A percentile compares a stretch with the other conserved stretches of the same genome.
These are phyloP conservation scores for Patellifolia procumbens DNA, from an alignment of 179 eudicot genomes.

Conservation along the genomic window DNA sequence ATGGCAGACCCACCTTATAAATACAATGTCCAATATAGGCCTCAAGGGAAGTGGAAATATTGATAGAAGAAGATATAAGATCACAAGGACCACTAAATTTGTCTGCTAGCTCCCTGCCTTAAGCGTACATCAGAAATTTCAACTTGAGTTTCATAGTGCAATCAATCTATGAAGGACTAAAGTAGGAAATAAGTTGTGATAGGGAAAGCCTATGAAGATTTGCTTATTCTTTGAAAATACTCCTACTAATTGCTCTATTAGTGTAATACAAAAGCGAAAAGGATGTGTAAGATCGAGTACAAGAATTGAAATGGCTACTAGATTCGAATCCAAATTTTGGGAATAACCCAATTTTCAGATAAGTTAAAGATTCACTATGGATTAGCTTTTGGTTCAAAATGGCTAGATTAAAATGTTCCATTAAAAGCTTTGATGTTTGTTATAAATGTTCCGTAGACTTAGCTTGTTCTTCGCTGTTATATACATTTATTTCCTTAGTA, in stretches of 20 bases:
- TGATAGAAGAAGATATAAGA: slow-evolving; percentile 21
- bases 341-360: neutral
- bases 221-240: neutral
- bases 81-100: slow-evolving; percentile 26
- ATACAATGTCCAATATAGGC: slow-evolving; percentile 5
- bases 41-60: slow-evolving; percentile 4
- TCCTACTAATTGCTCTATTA: neutral
- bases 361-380: neutral
- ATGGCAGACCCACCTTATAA: slow-evolving; percentile 28
- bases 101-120: neutral
- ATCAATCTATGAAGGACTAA: slow-evolving; percentile 10
- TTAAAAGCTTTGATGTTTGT: neutral
- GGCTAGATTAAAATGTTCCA: neutral
- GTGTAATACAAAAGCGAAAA: slow-evolving; percentile 11
- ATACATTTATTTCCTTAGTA: neutral
- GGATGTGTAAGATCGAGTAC: slow-evolving; percentile 2
- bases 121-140: slow-evolving; percentile 12
- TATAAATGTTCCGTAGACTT: neutral
- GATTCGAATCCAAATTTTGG: neutral
- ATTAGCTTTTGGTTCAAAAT: neutral
- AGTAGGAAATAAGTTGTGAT: slow-evolving; percentile 16
- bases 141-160: slow-evolving; percentile 18
- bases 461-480: neutral
- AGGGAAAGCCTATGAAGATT: neutral
- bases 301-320: neutral